phyloP scores from a whole-genome alignment of 2,329 filamentous ascomycete species.

The Xylariaceae sp. region DNA sequence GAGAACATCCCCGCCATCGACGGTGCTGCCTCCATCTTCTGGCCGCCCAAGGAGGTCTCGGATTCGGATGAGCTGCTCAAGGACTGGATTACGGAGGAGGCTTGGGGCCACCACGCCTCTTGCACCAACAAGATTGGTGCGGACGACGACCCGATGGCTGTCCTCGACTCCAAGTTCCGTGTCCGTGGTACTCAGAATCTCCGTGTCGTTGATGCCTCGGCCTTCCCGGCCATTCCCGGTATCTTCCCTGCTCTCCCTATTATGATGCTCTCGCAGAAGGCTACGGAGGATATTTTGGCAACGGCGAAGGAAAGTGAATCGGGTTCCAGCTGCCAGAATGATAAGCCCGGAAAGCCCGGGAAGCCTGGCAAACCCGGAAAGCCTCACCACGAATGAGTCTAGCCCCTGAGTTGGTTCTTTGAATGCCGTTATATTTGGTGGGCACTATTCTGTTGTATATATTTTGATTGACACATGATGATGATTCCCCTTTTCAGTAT shows the following conservation, averaged over 20 bases:
- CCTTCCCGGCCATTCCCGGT: conserved; percentile 46
- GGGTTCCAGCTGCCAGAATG: background rate
- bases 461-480: conserved; percentile 7
- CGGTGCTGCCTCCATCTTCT: conserved; percentile 30
- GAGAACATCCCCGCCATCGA: conserved; percentile 39
- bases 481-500: conserved; percentile 4
- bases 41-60: conserved; percentile 20
- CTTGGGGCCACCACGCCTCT: conserved; percentile 30
- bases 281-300: conserved; percentile 26
- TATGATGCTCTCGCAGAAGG: conserved; percentile 29
- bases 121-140: conserved; percentile 30
- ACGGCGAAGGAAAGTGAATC: background rate
- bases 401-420: no score
- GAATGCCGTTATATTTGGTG: conserved; percentile 2
- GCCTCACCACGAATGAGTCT: background rate
- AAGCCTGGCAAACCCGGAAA: background rate
- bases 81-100: conserved; percentile 27
- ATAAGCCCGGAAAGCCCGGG: conserved; percentile 1
- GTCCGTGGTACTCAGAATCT: conserved; percentile 47
- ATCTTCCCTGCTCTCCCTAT: conserved; percentile 28
- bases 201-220: conserved; percentile 51
- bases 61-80: conserved; percentile 22
- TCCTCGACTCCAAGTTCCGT: conserved; percentile 47
- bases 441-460: conserved; percentile 17
- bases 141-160: conserved; percentile 46